Conservation (phyloP, 2,329 filamentous ascomycete species). For the Cladosporium halotolerans region DNA sequence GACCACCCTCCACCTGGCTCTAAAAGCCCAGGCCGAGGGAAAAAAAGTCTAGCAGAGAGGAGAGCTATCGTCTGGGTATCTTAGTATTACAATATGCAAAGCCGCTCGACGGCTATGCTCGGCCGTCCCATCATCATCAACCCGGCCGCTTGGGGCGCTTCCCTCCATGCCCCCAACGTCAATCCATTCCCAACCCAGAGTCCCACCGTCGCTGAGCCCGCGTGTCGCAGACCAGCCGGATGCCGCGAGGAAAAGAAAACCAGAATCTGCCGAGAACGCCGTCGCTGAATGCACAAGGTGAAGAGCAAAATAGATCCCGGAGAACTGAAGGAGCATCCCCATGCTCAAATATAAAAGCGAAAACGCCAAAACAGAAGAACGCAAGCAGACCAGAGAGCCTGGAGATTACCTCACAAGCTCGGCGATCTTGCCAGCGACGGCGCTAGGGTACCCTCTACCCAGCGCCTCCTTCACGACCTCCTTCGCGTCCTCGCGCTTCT, state of each 20-base stretch:
- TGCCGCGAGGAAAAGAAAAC: neutral
- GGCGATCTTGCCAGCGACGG: conserved; percentile 87
- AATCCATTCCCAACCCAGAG: neutral
- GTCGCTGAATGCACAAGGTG: neutral
- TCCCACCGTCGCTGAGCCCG: neutral
- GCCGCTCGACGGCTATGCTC: neutral
- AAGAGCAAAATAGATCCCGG: conserved; percentile 1
- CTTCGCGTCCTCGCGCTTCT: conserved; percentile 71
- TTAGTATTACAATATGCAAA: conserved; percentile 14
- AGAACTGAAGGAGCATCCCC: neutral
- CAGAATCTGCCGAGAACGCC: neutral
- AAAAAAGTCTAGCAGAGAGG: conserved; percentile 18
- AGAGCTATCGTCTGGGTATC: conserved; percentile 17
- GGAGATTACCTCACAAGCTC: conserved; percentile 61
- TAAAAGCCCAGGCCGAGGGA: neutral
- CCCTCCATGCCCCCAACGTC: neutral
- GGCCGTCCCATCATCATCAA: neutral
- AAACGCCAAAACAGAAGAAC: neutral
- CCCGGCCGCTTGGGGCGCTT: neutral
- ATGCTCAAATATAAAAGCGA: neutral
- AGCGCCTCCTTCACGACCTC: conserved; percentile 83
- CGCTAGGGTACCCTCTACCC: conserved; percentile 79
- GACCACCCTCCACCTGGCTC: conserved; percentile 5
- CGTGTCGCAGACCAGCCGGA: neutral
- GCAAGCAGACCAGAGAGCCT: neutral